Evolutionary conservation across 345 rosid species (phyloP).

Genomic region (Fremontodendron californicum): DNA sequence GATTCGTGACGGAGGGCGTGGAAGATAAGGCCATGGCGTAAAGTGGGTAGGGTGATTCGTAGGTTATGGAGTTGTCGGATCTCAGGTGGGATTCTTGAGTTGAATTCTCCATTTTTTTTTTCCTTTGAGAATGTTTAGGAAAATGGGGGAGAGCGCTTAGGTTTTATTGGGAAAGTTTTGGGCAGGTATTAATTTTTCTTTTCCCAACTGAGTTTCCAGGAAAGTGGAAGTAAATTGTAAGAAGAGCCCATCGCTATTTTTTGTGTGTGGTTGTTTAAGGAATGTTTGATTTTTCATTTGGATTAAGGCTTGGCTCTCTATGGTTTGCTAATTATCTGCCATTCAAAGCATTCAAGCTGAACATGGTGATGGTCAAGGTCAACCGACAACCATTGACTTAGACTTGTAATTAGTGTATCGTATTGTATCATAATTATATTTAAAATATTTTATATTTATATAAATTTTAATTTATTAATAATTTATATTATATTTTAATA

Average conservation of each 20-base stretch:
- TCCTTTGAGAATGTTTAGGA: background rate
- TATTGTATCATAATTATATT: too few relatives aligned
- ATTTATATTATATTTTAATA: too few relatives aligned
- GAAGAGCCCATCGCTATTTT: rapidly evolving
- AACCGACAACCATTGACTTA: too few relatives aligned
- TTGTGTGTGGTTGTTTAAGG: background rate
- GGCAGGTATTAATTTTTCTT: background rate
- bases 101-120: conserved; percentile 66
- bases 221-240: background rate
- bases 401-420: too few relatives aligned
- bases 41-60: conserved; percentile 77
- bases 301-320: background rate
- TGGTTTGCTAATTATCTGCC: background rate
- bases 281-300: background rate
- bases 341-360: too few relatives aligned
- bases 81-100: conserved; percentile 67
- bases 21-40: conserved; percentile 86
- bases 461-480: too few relatives aligned
- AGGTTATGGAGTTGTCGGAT: conserved; percentile 76
- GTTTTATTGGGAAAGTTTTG: background rate
- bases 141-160: background rate
- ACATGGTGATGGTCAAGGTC: too few relatives aligned
- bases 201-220: background rate
- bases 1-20: conserved; percentile 17
- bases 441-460: too few relatives aligned